Evolutionary conservation across 768 basidiomycete genomes (phyloP).

Genomic region (Suillus plorans): DNA sequence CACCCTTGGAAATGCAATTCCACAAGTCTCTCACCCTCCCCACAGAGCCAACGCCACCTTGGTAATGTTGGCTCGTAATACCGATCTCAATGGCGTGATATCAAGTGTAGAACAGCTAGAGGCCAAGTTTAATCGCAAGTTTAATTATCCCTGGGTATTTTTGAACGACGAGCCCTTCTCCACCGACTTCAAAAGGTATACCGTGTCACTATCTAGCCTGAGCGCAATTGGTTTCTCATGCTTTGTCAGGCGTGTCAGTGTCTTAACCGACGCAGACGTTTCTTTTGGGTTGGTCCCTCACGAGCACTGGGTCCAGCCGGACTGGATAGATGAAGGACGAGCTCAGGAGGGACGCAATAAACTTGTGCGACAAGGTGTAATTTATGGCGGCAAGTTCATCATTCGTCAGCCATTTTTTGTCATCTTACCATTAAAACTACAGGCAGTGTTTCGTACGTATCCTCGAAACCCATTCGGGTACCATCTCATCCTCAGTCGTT

Average conservation of each 20-base stretch:
- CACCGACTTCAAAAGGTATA: conserved; percentile 49
- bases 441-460: conserved; percentile 46
- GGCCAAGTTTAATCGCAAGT: conserved; percentile 56
- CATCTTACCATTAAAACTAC: conserved; percentile 7
- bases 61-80: conserved; percentile 53
- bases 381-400: conserved; percentile 45
- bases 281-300: conserved; percentile 57
- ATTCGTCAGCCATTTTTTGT: not conserved
- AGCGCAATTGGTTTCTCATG: conserved; percentile 16
- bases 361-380: conserved; percentile 48
- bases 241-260: conserved; percentile 30
- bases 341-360: conserved; percentile 52
- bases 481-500: not conserved
- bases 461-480: not conserved
- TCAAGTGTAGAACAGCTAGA: conserved; percentile 56
- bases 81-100: conserved; percentile 44
- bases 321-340: conserved; percentile 68
- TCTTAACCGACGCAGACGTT: conserved; percentile 42
- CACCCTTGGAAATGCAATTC: conserved; percentile 3
- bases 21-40: not conserved
- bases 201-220: not conserved
- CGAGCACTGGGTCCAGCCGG: conserved; percentile 70
- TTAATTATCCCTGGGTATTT: conserved; percentile 62
- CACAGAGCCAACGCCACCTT: conserved; percentile 58
- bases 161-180: conserved; percentile 62